A percentile compares a stretch with the other conserved stretches of the same genome.
These are phyloP conservation scores for Rhodamnia rubescens DNA, from an alignment of 345 rosid species.

Conservation along the genomic window DNA sequence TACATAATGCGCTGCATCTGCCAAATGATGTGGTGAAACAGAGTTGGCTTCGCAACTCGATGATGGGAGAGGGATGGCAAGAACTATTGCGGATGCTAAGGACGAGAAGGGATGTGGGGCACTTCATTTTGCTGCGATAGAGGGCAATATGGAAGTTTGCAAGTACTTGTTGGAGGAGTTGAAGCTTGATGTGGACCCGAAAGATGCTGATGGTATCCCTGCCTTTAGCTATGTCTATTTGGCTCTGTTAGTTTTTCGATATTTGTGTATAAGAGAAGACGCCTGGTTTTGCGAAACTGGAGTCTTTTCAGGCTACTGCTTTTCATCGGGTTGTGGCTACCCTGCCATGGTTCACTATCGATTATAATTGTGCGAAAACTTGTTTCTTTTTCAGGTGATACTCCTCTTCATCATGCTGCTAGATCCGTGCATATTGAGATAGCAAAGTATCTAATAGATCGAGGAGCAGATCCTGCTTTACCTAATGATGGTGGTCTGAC, in stretches of 20 bases:
- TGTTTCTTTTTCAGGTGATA: conserved; percentile 46
- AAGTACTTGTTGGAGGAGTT: conserved; percentile 70
- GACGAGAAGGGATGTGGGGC: conserved; percentile 87
- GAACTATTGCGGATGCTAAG: conserved; percentile 65
- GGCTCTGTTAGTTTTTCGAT: no score
- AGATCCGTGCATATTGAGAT: conserved; percentile 64
- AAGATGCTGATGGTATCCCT: conserved; percentile 67
- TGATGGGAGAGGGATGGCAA: conserved; percentile 53
- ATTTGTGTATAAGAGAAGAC: no score
- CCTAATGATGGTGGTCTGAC: conserved; percentile 74
- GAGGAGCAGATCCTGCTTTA: conserved; percentile 55
- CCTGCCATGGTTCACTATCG: background rate
- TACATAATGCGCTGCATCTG: background rate
- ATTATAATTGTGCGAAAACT: background rate
- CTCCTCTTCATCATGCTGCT: conserved; percentile 87
- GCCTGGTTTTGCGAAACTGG: background rate
- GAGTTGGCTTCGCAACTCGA: conserved; percentile 63
- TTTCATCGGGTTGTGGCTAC: background rate
- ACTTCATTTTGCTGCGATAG: conserved; percentile 85
- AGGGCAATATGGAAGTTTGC: conserved; percentile 70
- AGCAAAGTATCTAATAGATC: conserved; percentile 64
- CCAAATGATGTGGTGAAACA: conserved; percentile 5
- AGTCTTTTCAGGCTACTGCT: background rate
- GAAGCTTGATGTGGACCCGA: conserved; percentile 46
- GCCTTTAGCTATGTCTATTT: background rate